Base-by-base conservation (phyloP, 2,329 filamentous ascomycete species). In the Magnaporthales sp. region DNA sequence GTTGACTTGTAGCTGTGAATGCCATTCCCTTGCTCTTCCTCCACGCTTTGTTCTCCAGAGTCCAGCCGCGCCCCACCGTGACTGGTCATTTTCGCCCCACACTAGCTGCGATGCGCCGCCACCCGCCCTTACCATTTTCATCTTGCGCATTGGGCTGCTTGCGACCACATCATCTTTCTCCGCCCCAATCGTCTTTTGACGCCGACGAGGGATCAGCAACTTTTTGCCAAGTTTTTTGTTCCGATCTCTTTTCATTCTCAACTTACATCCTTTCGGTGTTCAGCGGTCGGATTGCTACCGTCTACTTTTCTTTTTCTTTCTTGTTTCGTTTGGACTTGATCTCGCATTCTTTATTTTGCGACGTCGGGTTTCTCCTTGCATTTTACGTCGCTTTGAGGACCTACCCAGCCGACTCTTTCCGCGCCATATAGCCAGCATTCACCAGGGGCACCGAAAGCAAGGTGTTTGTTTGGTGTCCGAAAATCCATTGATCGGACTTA, bases 131-230 rank as follows among this genome's bases (percentile, higher is more conserved):
- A 22, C 10, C 56, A 24, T 60, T 60, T 27, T 46, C 38, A 46
- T 19, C 38, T 46, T 19, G 38, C 38, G 38, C 38, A 46, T 46
- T 46, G 19, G 38, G 38, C n/a, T 46, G 38, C 24, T 54, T 64
- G 63, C 38, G 32, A 64, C 38, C 63, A 64, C 62, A 32, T 29
- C 24, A 26, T 51, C 63, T 38, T 64, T 26, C 22, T 22, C 30
- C 29, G 32, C 31, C 63, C 32, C 38, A 64, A 64, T 64, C 63
- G 63, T 64, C 63, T 64, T 64, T 64, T 64, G 63, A 46, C 63
- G 63, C 31, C 63, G 24, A 64, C 63, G 38, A 64, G 63, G 51
- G 63, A 64, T 64, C 63, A 22, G 32, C 63, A 64, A 63, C 56
- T 60, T 54, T 22, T 51, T 29, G 63, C 63, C 26, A 64, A 54